Percentiles rank a stretch among this genome's conserved stretches.
phyloP scores from a whole-genome alignment of 352 stramenopile genomes.

The Saprolegnia parasitica region DNA sequence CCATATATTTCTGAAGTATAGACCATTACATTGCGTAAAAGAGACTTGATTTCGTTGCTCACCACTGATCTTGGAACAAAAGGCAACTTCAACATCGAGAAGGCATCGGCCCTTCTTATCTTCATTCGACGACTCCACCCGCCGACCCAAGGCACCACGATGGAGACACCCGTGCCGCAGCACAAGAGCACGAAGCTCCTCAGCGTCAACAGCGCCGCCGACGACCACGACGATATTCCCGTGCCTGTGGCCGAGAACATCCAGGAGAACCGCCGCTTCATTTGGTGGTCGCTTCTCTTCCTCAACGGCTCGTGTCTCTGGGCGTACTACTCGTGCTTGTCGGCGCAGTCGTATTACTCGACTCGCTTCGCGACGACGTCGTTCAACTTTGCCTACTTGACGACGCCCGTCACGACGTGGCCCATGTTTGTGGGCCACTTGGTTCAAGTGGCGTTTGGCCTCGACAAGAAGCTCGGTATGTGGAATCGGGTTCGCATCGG shows the following conservation, averaged over 20 bases:
- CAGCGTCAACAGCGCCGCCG: background rate
- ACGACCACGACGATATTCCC: slow-evolving; percentile 33
- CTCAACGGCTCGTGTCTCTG: slow-evolving; percentile 68
- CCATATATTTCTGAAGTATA: too few relatives aligned
- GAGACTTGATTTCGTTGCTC: too few relatives aligned
- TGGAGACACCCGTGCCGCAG: background rate
- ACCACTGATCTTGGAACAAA: too few relatives aligned
- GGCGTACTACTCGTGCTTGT: slow-evolving; percentile 73
- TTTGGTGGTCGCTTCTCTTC: slow-evolving; percentile 67
- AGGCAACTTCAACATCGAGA: background rate
- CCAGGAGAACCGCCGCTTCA: slow-evolving; percentile 42
- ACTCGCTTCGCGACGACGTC: slow-evolving; percentile 40
- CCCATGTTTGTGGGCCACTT: slow-evolving; percentile 55
- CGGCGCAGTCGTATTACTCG: slow-evolving; percentile 56
- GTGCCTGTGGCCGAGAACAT: slow-evolving; percentile 58
- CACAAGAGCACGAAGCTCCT: background rate
- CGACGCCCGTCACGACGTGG: slow-evolving; percentile 54
- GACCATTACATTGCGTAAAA: too few relatives aligned
- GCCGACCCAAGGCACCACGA: background rate
- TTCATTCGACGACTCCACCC: background rate
- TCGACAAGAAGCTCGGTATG: slow-evolving; percentile 57
- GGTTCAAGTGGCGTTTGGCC: slow-evolving; percentile 46
- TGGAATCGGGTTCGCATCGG: slow-evolving; percentile 43
- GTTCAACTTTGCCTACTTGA: slow-evolving; percentile 63
- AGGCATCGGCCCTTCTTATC: background rate